phyloP scores from a whole-genome alignment of 208 protist species.

The Crithidia fasciculata region DNA sequence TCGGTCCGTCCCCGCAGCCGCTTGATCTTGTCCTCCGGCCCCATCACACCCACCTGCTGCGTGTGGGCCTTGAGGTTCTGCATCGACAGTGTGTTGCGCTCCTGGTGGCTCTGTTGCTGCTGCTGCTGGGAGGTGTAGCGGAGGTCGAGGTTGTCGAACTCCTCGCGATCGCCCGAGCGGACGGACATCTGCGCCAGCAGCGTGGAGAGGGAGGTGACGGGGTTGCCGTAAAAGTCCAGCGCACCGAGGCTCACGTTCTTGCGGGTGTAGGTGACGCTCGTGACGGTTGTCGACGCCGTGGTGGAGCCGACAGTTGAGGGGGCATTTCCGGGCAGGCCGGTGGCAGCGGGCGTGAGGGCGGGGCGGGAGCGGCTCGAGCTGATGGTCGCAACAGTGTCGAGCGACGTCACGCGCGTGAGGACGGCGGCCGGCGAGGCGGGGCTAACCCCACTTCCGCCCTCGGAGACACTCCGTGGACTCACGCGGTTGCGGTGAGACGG shows the following conservation, averaged over 20 bases:
- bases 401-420: constrained; percentile 18
- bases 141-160: constrained; percentile 19
- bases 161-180: constrained; percentile 28
- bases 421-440: background rate
- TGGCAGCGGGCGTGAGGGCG: constrained; percentile 15
- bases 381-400: constrained; percentile 20
- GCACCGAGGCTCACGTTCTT: constrained; percentile 36
- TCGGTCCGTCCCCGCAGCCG: constrained; percentile 22
- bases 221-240: constrained; percentile 32
- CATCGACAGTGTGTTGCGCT: constrained; percentile 31
- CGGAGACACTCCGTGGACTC: constrained; percentile 15
- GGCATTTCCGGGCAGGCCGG: background rate
- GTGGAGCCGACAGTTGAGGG: constrained; percentile 19
- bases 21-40: constrained; percentile 36
- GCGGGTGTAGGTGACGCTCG: constrained; percentile 39
- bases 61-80: constrained; percentile 41
- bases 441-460: background rate
- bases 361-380: constrained; percentile 31
- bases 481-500: background rate
- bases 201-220: constrained; percentile 38
- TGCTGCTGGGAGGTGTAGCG: constrained; percentile 11
- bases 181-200: constrained; percentile 34
- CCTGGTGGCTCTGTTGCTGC: constrained; percentile 18
- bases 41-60: constrained; percentile 34
- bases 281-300: constrained; percentile 20